Evolutionary conservation across 2,329 filamentous ascomycete genomes (phyloP).

Genomic region (Fusarium protoensiforme): DNA sequence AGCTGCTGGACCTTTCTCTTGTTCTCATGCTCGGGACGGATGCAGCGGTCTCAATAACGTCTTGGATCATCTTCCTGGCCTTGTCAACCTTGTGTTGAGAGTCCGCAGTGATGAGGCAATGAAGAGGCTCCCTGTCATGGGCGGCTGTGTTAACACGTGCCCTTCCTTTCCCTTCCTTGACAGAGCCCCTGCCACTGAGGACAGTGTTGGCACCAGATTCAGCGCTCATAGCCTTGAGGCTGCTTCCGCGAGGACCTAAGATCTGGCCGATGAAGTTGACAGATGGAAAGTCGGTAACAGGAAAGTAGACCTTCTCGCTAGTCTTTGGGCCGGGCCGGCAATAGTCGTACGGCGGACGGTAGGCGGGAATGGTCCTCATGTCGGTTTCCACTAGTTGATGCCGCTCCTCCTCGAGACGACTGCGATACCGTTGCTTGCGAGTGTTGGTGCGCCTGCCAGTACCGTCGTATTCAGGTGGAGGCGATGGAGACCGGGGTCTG

Average conservation of each 20-base stretch:
- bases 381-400: background rate
- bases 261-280: constrained; percentile 86
- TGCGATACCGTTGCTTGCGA: background rate
- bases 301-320: constrained; percentile 86
- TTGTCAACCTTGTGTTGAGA: constrained; percentile 82
- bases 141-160: constrained; percentile 66
- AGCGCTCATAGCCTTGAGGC: constrained; percentile 82
- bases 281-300: constrained; percentile 85
- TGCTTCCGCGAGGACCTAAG: constrained; percentile 86
- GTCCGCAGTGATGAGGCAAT: constrained; percentile 85
- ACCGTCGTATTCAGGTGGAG: background rate
- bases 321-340: constrained; percentile 77
- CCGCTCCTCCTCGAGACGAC: background rate
- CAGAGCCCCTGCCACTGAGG: constrained; percentile 82
- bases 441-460: background rate
- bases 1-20: constrained; percentile 84
- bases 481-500: background rate
- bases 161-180: constrained; percentile 74
- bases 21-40: constrained; percentile 82
- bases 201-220: constrained; percentile 82
- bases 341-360: constrained; percentile 77
- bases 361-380: background rate
- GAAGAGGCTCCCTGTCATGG: constrained; percentile 78
- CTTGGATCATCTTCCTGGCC: constrained; percentile 80
- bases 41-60: constrained; percentile 56